phyloP scores from a whole-genome alignment of 495 filamentous ascomycete species.

The Aspergillus sclerotiicarbonarius region DNA sequence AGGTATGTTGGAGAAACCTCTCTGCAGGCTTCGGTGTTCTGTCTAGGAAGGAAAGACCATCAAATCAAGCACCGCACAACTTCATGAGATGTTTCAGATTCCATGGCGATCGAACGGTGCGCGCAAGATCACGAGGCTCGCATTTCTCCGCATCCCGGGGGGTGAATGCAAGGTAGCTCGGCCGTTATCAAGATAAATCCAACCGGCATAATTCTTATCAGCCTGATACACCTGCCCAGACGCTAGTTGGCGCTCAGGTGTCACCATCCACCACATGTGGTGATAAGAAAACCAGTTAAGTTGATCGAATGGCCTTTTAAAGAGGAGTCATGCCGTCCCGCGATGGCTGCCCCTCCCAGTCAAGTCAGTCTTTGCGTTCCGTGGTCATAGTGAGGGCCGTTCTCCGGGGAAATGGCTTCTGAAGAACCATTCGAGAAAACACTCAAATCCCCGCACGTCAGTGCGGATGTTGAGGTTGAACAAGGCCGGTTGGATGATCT shows the following conservation, averaged over 20 bases:
- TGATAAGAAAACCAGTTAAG: neutral
- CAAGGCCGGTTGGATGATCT: constrained; percentile 29
- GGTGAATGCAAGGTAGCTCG: neutral
- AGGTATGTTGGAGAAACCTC: no score
- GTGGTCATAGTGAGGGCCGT: neutral
- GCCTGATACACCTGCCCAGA: neutral
- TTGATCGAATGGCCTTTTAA: neutral
- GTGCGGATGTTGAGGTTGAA: constrained; percentile 25
- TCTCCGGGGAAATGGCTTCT: constrained; percentile 17
- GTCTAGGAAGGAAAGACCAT: no score
- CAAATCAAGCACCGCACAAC: neutral
- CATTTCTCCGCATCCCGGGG: neutral
- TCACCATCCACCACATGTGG: neutral
- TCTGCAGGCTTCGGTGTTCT: no score
- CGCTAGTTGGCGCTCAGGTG: neutral
- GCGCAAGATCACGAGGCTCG: neutral
- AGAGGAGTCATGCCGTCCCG: neutral
- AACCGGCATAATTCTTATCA: neutral
- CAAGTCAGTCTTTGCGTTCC: neutral
- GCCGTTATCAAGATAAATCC: neutral
- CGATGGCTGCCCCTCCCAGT: neutral
- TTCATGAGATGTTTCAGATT: neutral
- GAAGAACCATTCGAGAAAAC: constrained; percentile 15
- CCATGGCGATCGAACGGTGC: neutral
- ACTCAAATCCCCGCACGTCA: constrained; percentile 12